phyloP scores from a whole-genome alignment of 768 basidiomycete genomes.

The Cystobasidium onofrii region DNA sequence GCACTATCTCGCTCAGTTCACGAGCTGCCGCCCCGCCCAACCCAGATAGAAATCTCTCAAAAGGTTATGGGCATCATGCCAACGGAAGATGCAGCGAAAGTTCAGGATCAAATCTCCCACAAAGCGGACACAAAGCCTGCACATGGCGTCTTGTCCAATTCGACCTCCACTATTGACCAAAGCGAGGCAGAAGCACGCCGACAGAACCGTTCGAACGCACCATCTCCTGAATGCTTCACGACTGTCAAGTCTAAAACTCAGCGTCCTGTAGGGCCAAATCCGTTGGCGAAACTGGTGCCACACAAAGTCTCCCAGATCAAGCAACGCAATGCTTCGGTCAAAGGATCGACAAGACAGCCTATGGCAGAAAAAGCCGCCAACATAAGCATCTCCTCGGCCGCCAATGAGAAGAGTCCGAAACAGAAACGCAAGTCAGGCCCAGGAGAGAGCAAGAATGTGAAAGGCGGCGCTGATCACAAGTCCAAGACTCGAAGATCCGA shows the following conservation, averaged over 20 bases:
- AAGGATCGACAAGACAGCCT: background rate
- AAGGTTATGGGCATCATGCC: background rate
- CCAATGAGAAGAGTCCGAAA: background rate
- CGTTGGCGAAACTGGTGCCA: background rate
- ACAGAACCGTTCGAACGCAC: background rate
- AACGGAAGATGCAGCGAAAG: background rate
- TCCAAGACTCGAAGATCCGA: background rate
- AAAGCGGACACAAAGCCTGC: background rate
- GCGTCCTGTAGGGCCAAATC: background rate
- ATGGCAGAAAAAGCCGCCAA: background rate
- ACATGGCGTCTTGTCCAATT: background rate
- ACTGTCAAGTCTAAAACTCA: background rate
- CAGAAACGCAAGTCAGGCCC: background rate
- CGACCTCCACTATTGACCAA: background rate
- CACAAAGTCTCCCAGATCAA: background rate
- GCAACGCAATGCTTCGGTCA: background rate
- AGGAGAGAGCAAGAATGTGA: background rate
- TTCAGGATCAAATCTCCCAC: background rate
- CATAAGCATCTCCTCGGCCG: background rate
- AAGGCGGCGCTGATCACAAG: background rate
- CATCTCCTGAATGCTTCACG: slow-evolving; percentile 5
- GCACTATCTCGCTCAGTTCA: background rate
- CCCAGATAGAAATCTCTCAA: background rate
- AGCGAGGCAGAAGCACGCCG: slow-evolving; percentile 1
- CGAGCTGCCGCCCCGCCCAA: background rate